phyloP scores from a whole-genome alignment of 805 yeast species.

The Candida palmyrensis region DNA sequence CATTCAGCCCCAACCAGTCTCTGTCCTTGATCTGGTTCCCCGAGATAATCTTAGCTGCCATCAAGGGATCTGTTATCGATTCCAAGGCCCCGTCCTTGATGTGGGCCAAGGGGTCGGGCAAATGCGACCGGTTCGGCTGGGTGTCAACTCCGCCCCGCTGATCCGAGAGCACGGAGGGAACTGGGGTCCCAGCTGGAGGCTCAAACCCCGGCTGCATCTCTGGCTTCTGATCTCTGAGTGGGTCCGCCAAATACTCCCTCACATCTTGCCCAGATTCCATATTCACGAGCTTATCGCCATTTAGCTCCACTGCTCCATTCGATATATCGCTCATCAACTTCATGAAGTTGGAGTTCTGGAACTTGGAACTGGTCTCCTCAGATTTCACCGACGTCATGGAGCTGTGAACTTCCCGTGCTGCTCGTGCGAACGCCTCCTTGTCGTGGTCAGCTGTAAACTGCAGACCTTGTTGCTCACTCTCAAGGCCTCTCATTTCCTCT shows the following conservation, averaged over 20 bases:
- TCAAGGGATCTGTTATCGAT: slow-evolving; percentile 25
- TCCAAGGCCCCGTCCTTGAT: slow-evolving; percentile 34
- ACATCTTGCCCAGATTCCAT: slow-evolving; percentile 30
- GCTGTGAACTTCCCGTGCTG: slow-evolving; percentile 31
- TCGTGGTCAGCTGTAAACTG: slow-evolving; percentile 13
- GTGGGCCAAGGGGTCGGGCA: slow-evolving; percentile 43
- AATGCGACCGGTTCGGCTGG: slow-evolving; percentile 13
- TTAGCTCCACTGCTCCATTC: slow-evolving; percentile 32
- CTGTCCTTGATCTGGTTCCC: slow-evolving; percentile 32
- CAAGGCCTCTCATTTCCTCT: slow-evolving; percentile 17
- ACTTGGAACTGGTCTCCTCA: slow-evolving; percentile 22
- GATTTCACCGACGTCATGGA: slow-evolving; percentile 18
- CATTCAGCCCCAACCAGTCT: slow-evolving; percentile 23
- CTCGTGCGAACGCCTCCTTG: slow-evolving; percentile 33
- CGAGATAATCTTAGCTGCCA: slow-evolving; percentile 36
- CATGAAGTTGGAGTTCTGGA: slow-evolving; percentile 31
- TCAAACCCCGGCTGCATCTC: not conserved
- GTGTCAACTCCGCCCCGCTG: not conserved
- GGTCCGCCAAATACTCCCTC: slow-evolving; percentile 17
- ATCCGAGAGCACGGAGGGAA: not conserved
- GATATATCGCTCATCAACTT: slow-evolving; percentile 37
- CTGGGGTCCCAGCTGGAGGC: not conserved
- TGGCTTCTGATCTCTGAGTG: slow-evolving; percentile 8
- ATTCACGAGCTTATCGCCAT: slow-evolving; percentile 35
- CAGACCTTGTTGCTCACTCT: slow-evolving; percentile 4